Evolutionary conservation across 2,329 filamentous ascomycete species (phyloP).

Genomic region (Coleophoma cylindrospora): DNA sequence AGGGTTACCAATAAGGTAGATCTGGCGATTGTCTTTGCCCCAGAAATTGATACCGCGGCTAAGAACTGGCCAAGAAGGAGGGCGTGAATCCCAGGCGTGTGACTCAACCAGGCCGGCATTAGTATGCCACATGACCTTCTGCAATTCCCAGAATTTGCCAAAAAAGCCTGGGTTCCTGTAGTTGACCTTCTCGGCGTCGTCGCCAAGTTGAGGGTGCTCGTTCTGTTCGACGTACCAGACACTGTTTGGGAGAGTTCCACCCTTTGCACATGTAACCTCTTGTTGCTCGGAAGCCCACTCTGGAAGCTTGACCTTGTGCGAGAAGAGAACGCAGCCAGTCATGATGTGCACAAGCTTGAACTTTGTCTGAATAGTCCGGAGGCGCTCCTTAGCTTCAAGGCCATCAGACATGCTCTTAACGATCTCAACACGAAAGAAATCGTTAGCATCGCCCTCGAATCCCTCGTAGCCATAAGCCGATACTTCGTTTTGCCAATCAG

Average conservation of each 20-base stretch:
- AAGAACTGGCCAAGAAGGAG: constrained; percentile 87
- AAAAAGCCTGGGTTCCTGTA: constrained; percentile 94
- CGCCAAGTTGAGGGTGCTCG: constrained; percentile 70
- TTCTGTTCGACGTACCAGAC: constrained; percentile 96
- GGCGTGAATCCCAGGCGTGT: constrained; percentile 96
- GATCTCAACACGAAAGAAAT: constrained; percentile 92
- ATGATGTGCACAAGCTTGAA: constrained; percentile 94
- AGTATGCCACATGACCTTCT: constrained; percentile 98
- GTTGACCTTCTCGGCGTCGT: constrained; percentile 86
- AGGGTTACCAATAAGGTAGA: constrained; percentile 94
- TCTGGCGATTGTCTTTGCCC: constrained; percentile 89
- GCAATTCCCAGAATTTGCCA: constrained; percentile 95
- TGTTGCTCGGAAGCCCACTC: constrained; percentile 98
- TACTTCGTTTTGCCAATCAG: constrained; percentile 92
- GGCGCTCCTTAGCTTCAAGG: constrained; percentile 70
- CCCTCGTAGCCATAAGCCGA: constrained; percentile 97
- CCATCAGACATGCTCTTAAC: constrained; percentile 83
- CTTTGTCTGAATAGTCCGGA: constrained; percentile 94
- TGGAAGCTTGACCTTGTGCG: constrained; percentile 97
- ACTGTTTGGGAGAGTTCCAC: constrained; percentile 90
- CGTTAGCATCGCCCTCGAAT: constrained; percentile 94
- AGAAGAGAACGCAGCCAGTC: constrained; percentile 95
- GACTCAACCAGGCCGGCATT: constrained; percentile 95
- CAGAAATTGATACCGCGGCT: constrained; percentile 98
- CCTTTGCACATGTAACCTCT: constrained; percentile 94